phyloP scores from a whole-genome alignment of 2,329 filamentous ascomycete species.

The Sporothrix sp. region DNA sequence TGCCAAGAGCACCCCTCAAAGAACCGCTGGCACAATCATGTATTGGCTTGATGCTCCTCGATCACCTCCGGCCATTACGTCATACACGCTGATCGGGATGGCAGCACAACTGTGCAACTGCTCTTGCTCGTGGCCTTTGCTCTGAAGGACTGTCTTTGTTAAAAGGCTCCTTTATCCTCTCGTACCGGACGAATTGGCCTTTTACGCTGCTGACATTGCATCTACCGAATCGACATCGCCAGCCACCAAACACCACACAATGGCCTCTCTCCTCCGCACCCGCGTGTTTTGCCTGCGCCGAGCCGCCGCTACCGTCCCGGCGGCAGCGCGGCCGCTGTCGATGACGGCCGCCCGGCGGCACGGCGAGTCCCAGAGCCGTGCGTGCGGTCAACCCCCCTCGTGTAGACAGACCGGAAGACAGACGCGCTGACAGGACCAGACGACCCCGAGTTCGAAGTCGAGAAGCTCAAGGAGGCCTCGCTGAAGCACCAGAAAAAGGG shows the following conservation, averaged over 20 bases:
- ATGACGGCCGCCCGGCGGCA: constrained; percentile 4
- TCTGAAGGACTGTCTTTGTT: too few species aligned
- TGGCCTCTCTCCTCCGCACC: not conserved
- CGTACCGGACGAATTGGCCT: too few species aligned
- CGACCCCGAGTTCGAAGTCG: constrained; percentile 31
- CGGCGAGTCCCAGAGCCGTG: constrained; percentile 13
- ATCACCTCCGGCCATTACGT: too few species aligned
- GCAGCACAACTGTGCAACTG: too few species aligned
- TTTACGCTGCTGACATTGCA: too few species aligned
- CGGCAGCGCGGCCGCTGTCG: constrained; percentile 5
- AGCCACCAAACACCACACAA: not conserved
- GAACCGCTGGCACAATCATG: too few species aligned
- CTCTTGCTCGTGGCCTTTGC: too few species aligned
- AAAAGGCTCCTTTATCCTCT: too few species aligned
- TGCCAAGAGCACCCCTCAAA: too few species aligned
- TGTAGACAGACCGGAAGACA: too few species aligned
- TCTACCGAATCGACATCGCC: not conserved
- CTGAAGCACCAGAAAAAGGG: constrained; percentile 60
- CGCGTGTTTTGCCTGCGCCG: not conserved
- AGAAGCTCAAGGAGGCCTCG: constrained; percentile 52
- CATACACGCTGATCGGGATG: too few species aligned
- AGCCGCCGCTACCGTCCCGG: not conserved
- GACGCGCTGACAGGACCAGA: constrained; percentile 9
- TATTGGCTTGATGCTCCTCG: too few species aligned
- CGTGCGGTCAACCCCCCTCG: not conserved